phyloP scores from a whole-genome alignment of 306 rosid genomes.

The Cucumis sativus region DNA sequence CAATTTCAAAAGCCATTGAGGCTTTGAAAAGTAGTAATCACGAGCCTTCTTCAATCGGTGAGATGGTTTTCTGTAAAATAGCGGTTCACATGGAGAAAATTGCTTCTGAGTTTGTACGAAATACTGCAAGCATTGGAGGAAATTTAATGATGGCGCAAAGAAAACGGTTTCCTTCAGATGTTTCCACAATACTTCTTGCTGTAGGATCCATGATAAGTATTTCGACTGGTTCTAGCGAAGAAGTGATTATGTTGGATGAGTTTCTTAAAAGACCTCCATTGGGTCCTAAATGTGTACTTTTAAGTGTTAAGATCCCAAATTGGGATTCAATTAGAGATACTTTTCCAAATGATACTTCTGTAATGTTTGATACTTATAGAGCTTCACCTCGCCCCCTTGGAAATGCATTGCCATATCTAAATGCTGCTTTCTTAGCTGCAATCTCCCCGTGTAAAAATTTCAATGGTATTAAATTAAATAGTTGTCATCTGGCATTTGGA shows the following conservation, averaged over 20 bases:
- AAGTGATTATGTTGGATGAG: conserved; percentile 45
- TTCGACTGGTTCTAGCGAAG: conserved; percentile 30
- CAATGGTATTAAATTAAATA: conserved; percentile 26
- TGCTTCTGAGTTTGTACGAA: conserved; percentile 53
- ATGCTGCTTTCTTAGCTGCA: conserved; percentile 73
- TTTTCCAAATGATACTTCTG: conserved; percentile 18
- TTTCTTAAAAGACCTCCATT: conserved; percentile 59
- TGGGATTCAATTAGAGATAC: conserved; percentile 16
- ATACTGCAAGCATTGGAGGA: conserved; percentile 73
- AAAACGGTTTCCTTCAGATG: conserved; percentile 73
- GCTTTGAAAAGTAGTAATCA: conserved; percentile 21
- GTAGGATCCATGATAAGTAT: conserved; percentile 52
- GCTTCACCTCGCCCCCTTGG: conserved; percentile 85
- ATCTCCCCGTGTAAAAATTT: conserved; percentile 36
- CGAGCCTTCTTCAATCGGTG: conserved; percentile 18
- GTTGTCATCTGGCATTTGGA: conserved; percentile 65
- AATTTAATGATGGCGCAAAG: conserved; percentile 86
- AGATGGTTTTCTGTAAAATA: conserved; percentile 32
- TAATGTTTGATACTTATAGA: conserved; percentile 66
- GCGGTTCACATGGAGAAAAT: conserved; percentile 65
- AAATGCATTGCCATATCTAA: conserved; percentile 63
- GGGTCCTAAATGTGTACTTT: conserved; percentile 33
- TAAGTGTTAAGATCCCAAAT: conserved; percentile 52
- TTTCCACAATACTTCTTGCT: conserved; percentile 69
- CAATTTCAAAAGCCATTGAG: conserved; percentile 59